A percentile compares a stretch with the other conserved stretches of the same genome.
Conservation (phyloP, 768 basidiomycete species). For the Coprinellus micaceus region DNA sequence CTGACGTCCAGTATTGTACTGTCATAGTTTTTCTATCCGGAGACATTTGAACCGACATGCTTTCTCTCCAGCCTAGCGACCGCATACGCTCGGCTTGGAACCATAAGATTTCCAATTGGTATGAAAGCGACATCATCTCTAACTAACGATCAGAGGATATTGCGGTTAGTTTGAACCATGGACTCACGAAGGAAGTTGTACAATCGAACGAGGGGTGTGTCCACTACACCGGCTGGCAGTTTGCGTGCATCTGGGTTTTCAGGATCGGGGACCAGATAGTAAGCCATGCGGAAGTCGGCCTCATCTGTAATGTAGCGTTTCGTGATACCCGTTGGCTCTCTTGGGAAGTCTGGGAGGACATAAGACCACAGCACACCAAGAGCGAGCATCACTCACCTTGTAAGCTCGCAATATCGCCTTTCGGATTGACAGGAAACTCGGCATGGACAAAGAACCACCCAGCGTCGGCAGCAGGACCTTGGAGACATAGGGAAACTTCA, state of each 20-base stretch:
- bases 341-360: slow-evolving; percentile 61
- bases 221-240: slow-evolving; percentile 60
- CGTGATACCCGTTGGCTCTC: slow-evolving; percentile 56
- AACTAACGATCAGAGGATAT: slow-evolving; percentile 4
- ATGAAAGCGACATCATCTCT: slow-evolving; percentile 92
- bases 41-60: slow-evolving; percentile 66
- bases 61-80: slow-evolving; percentile 83
- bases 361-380: not conserved
- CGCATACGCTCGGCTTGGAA: slow-evolving; percentile 82
- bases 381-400: slow-evolving; percentile 46
- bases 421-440: slow-evolving; percentile 69
- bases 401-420: slow-evolving; percentile 67
- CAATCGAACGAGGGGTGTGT: slow-evolving; percentile 79
- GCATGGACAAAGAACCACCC: slow-evolving; percentile 86
- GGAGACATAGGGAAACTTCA: slow-evolving; percentile 68
- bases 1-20: slow-evolving; percentile 87
- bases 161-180: not conserved
- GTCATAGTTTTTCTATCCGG: slow-evolving; percentile 63
- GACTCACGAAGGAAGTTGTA: slow-evolving; percentile 86
- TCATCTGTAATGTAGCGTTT: slow-evolving; percentile 70
- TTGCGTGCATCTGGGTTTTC: slow-evolving; percentile 41
- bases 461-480: slow-evolving; percentile 63
- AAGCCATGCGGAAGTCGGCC: slow-evolving; percentile 63
- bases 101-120: slow-evolving; percentile 87
- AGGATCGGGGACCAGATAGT: slow-evolving; percentile 50